phyloP scores from a whole-genome alignment of 495 filamentous ascomycete genomes.

The Margaritispora aquatica region DNA sequence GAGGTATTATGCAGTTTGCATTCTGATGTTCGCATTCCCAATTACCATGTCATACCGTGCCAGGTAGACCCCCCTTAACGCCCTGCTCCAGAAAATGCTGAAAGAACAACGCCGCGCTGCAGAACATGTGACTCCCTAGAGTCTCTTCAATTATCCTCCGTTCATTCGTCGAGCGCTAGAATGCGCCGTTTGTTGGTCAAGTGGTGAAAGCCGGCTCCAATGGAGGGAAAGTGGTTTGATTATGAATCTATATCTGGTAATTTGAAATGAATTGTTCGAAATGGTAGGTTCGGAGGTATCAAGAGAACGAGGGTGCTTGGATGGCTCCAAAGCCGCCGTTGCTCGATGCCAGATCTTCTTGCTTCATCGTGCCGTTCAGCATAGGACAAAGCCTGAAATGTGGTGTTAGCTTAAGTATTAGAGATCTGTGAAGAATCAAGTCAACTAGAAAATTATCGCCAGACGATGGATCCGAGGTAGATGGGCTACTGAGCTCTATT shows the following conservation, averaged over 20 bases:
- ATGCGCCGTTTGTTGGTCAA: too few species aligned
- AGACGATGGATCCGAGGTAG: not conserved
- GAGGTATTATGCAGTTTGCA: too few species aligned
- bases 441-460: not conserved
- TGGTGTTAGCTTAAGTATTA: slow-evolving; percentile 33
- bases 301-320: slow-evolving; percentile 22
- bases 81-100: not conserved
- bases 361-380: slow-evolving; percentile 79
- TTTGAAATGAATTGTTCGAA: not conserved
- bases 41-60: not conserved
- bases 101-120: not conserved
- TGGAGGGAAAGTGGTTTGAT: too few species aligned
- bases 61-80: not conserved
- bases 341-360: slow-evolving; percentile 52
- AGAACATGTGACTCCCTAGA: not conserved
- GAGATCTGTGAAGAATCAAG: not conserved
- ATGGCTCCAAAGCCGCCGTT: slow-evolving; percentile 48
- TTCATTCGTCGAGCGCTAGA: too few species aligned
- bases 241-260: too few species aligned
- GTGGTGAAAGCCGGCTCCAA: too few species aligned
- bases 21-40: not conserved
- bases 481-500: not conserved
- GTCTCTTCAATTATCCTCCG: too few species aligned
- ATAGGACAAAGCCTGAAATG: slow-evolving; percentile 73
- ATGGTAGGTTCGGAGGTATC: slow-evolving; percentile 19